Evolutionary conservation across 352 stramenopile genomes (phyloP).

Genomic region (Globisporangium iwayamae): DNA sequence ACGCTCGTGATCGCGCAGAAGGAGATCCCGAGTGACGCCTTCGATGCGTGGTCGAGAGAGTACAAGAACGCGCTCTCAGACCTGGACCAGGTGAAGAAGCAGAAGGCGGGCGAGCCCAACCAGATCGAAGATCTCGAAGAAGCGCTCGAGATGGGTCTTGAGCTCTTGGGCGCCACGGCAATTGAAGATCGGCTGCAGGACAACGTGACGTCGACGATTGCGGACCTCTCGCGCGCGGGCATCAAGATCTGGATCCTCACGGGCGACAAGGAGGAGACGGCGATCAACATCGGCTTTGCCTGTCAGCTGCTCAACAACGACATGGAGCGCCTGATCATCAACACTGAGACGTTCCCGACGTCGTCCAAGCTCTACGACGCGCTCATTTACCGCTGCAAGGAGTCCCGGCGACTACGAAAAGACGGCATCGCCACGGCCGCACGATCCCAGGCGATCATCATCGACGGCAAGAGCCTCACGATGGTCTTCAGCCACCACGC

Average conservation of each 20-base stretch:
- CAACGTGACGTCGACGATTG: constrained; percentile 70
- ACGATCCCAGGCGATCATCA: constrained; percentile 56
- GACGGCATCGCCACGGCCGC: constrained; percentile 5
- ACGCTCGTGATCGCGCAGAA: constrained; percentile 89
- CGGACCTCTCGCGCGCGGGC: constrained; percentile 61
- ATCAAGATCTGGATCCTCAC: constrained; percentile 88
- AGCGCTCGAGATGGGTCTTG: constrained; percentile 61
- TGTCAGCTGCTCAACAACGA: constrained; percentile 95
- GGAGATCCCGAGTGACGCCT: constrained; percentile 59
- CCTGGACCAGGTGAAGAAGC: constrained; percentile 57
- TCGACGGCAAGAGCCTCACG: constrained; percentile 65
- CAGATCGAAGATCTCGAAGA: constrained; percentile 83
- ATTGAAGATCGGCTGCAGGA: constrained; percentile 85
- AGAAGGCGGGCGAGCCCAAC: constrained; percentile 58
- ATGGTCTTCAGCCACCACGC: constrained; percentile 76
- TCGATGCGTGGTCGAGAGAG: constrained; percentile 64
- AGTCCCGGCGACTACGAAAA: constrained; percentile 36
- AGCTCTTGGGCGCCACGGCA: constrained; percentile 73
- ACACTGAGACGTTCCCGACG: constrained; percentile 52
- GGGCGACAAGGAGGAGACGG: constrained; percentile 93
- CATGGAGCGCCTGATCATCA: constrained; percentile 91
- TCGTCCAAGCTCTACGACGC: constrained; percentile 60
- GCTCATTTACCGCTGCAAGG: constrained; percentile 41
- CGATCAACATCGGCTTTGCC: constrained; percentile 96
- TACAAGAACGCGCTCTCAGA: constrained; percentile 76